A percentile compares a stretch with the other conserved stretches of the same genome.
Evolutionary conservation across 768 basidiomycete species (phyloP).

Genomic region (Suillus ampliporus): DNA sequence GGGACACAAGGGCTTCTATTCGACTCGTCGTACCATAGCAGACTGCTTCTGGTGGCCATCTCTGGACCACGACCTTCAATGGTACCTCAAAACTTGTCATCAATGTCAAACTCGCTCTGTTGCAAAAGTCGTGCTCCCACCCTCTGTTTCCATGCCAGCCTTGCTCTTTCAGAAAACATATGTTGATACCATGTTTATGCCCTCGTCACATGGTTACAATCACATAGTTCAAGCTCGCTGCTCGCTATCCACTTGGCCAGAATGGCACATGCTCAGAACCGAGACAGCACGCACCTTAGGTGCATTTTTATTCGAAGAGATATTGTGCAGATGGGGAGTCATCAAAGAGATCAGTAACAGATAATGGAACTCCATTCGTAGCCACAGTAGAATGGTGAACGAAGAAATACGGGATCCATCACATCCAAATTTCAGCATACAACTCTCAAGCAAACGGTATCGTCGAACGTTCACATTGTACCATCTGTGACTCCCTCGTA

Average conservation of each 20-base stretch:
- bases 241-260: no score
- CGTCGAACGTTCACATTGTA: not conserved
- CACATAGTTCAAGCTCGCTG: not conserved
- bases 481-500: not conserved
- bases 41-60: constrained; percentile 27
- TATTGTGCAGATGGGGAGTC: constrained; percentile 2
- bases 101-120: constrained; percentile 36
- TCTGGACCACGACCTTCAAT: constrained; percentile 29
- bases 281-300: no score
- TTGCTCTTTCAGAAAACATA: constrained; percentile 32
- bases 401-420: not conserved
- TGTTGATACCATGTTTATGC: constrained; percentile 39
- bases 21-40: constrained; percentile 11
- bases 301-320: not conserved
- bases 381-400: not conserved
- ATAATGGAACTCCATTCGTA: constrained; percentile 1
- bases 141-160: constrained; percentile 24
- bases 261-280: no score
- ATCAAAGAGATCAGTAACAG: constrained; percentile 1
- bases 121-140: constrained; percentile 24
- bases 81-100: constrained; percentile 37
- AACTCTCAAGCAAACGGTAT: constrained; percentile 35
- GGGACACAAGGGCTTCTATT: constrained; percentile 12
- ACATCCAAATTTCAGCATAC: constrained; percentile 24
- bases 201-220: not conserved